Evolutionary conservation across 441 rosid species (phyloP), one percentile per base, ranked within the genome.

Genomic region (Mallotus repandus): DNA sequence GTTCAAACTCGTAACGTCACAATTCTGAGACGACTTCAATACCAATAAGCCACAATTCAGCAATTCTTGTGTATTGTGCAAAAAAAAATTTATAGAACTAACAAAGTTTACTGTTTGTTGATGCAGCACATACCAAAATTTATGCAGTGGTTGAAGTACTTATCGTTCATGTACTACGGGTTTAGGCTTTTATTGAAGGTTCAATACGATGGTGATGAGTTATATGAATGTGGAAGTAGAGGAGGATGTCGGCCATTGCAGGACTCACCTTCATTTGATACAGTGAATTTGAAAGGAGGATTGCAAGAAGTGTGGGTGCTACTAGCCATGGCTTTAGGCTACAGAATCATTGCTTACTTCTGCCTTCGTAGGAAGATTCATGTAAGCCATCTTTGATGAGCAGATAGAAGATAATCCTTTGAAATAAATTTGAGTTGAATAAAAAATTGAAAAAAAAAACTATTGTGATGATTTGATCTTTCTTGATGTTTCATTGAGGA

Each of bases 101-200:
- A 69, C 45, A 9, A 4, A 12, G 1, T 21, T 55, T 35, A 68
- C 25, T 74, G 29, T 18, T 53, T 53, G 0, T 7, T 15, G 66
- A 71, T 72, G 88, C 98, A 96, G 96, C 97, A 96, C 77, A 91
- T 93, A 80, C 98, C 99, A 1, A 79, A 67, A 69, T 93, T 93
- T 73, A 90, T 96, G 88, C 84, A 81, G 79, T 96, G 98, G 98
- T 67, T 89, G 86, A 91, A 93, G 90, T 93, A 88, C 86, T 68
- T 89, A 70, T 93, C 98, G 0, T 95, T 89, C 88, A 84, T 91
- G 91, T 93, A 84, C 85, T 89, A 96, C 58, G 98, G 99, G 50
- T 96, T 96, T 74, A 80, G 98, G 70, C 95, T 93, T 46, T 84
- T 96, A 7, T 50, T 93, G 67, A 93, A 96, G 73, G 97, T 93